phyloP scores from a whole-genome alignment of 2,329 filamentous ascomycete species.

The Paecilomyces sp. region DNA sequence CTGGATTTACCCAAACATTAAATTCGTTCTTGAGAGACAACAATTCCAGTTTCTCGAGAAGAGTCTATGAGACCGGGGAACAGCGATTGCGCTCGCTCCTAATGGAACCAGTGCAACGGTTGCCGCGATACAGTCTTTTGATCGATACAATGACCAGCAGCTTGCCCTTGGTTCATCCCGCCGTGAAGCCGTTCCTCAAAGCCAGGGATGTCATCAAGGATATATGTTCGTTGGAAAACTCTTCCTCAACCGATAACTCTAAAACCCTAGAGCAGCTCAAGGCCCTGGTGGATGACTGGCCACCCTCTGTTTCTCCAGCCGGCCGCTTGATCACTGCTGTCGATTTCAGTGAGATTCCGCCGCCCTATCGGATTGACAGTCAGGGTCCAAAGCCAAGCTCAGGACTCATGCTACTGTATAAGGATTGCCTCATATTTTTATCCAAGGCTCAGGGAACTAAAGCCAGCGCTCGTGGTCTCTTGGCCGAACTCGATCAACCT shows the following conservation, averaged over 20 bases:
- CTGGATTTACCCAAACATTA: slow-evolving; percentile 74
- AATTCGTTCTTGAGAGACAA: slow-evolving; percentile 68
- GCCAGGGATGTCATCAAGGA: slow-evolving; percentile 91
- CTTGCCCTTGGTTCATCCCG: slow-evolving; percentile 78
- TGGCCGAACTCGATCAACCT: slow-evolving; percentile 80
- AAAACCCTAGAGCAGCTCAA: slow-evolving; percentile 67
- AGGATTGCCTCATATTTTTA: slow-evolving; percentile 71
- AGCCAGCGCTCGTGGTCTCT: slow-evolving; percentile 65
- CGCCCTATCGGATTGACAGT: slow-evolving; percentile 57
- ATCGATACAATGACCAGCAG: slow-evolving; percentile 92
- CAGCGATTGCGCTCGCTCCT: slow-evolving; percentile 84
- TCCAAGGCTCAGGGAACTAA: slow-evolving; percentile 60
- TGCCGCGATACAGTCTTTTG: slow-evolving; percentile 89
- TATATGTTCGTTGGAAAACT: slow-evolving; percentile 86
- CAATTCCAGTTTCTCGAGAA: slow-evolving; percentile 73
- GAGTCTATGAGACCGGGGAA: slow-evolving; percentile 77
- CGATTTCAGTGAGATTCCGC: slow-evolving; percentile 68
- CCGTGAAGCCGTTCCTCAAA: slow-evolving; percentile 73
- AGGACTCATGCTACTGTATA: slow-evolving; percentile 76
- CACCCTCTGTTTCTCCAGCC: slow-evolving; percentile 59
- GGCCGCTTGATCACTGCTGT: slow-evolving; percentile 75
- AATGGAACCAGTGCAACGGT: slow-evolving; percentile 90
- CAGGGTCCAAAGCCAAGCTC: slow-evolving; percentile 40
- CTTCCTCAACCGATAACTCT: slow-evolving; percentile 58
- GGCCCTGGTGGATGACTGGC: slow-evolving; percentile 73